These are phyloP conservation scores for Leucocoprinus sp. DNA, from an alignment of 768 basidiomycete species.

Conservation along the genomic window DNA sequence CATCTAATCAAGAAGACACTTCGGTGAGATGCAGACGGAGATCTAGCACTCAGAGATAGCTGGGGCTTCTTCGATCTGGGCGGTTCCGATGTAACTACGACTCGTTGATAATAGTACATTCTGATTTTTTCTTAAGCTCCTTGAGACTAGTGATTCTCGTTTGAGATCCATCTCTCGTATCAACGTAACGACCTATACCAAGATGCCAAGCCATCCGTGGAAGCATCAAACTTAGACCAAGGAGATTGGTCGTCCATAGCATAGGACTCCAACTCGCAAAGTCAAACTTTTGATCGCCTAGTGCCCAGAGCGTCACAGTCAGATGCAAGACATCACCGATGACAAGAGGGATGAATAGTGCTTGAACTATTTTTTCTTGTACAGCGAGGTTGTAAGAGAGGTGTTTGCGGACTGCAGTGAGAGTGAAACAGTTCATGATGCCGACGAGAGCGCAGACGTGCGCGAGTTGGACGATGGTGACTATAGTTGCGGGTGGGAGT, in stretches of 20 bases:
- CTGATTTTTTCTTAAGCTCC: not conserved
- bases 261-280: conserved; percentile 56
- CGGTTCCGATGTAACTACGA: not conserved
- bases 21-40: too few species aligned
- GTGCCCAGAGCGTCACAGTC: conserved; percentile 62
- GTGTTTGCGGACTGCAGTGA: conserved; percentile 53
- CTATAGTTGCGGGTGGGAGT: conserved; percentile 54
- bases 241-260: conserved; percentile 56
- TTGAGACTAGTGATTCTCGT: not conserved
- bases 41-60: too few species aligned
- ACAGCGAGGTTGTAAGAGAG: conserved; percentile 48
- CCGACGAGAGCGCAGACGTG: conserved; percentile 74
- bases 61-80: not conserved
- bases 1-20: too few species aligned
- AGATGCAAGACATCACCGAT: conserved; percentile 64
- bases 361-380: conserved; percentile 64
- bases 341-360: conserved; percentile 60
- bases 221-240: conserved; percentile 58
- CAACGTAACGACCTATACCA: conserved; percentile 67
- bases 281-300: conserved; percentile 64
- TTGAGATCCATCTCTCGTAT: conserved; percentile 44
- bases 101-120: not conserved
- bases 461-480: conserved; percentile 68
- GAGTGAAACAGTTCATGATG: conserved; percentile 58
- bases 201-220: conserved; percentile 70